These are phyloP conservation scores for Schizophyllum amplum DNA, from an alignment of 1,284 basidiomycete genomes.

Conservation along the genomic window DNA sequence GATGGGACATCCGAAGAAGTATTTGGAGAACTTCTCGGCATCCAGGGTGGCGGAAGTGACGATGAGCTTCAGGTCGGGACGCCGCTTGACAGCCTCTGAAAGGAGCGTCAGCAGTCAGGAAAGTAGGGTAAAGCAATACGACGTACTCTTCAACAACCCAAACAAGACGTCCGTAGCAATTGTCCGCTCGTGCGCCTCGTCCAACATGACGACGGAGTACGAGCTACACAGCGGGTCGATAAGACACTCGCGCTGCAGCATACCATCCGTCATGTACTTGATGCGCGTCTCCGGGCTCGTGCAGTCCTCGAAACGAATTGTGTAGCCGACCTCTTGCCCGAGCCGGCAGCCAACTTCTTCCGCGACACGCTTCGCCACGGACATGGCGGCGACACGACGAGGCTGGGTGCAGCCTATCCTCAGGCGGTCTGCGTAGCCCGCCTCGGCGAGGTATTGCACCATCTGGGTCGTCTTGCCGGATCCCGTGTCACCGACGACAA, in stretches of 20 bases:
- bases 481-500: constrained; percentile 93
- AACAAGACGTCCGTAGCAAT: constrained; percentile 98
- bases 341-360: constrained; percentile 97
- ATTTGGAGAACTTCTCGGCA: constrained; percentile 98
- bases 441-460: constrained; percentile 89
- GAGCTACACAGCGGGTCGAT: constrained; percentile 90
- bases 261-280: constrained; percentile 99
- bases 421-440: constrained; percentile 80
- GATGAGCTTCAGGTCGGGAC: constrained; percentile 94
- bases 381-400: constrained; percentile 97
- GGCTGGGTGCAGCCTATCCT: constrained; percentile 97
- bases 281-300: constrained; percentile 96
- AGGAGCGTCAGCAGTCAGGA: constrained; percentile 15
- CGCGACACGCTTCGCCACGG: constrained; percentile 97
- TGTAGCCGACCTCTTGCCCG: constrained; percentile 97
- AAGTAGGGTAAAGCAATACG: background rate
- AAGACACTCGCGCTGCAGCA: constrained; percentile 95
- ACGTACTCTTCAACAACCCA: constrained; percentile 90
- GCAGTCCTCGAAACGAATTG: constrained; percentile 98
- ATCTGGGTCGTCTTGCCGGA: constrained; percentile 94
- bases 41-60: constrained; percentile 99
- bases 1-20: constrained; percentile 98
- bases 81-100: constrained; percentile 86
- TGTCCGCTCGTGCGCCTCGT: constrained; percentile 98
- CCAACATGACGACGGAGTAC: constrained; percentile 96